Base-by-base conservation (phyloP, 2,329 filamentous ascomycete species). In the Talaromyces sp. region DNA sequence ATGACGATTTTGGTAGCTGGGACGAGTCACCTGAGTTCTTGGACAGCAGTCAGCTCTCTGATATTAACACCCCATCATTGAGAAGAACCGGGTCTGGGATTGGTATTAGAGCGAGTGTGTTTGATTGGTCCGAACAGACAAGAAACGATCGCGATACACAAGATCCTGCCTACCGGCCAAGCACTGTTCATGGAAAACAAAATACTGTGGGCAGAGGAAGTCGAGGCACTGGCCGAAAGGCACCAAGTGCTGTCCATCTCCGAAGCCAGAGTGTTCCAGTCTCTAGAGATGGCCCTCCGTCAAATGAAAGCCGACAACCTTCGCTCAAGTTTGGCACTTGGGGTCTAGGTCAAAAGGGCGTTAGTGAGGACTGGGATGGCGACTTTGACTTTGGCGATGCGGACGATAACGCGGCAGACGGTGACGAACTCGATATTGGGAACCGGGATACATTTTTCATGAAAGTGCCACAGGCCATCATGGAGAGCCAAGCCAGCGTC, bases 321-420 rank as follows among this genome's bases (percentile, higher is more conserved):
- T 75, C 75, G 24, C 72, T 74, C 66, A 88, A 88, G 67, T 87
- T 87, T 67, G 84, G 84, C 46, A 86, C 85, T 3, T 88, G 85
- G 85, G 83, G 84, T n/a, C 76, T 87, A 31, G 85, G 85, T 19
- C 85, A 80, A 70, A 88, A 88, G 67, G 85, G 82, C 53, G 84
- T 85, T 24, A 87, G 82, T 26, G 85, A 88, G 69, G 85, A 88
- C 68, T 88, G 85, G 85, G 85, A 88, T 66, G 85, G 85, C 57
- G 85, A 88, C 67, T 88, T 88, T 66, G 85, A 87, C 60, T 87
- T 88, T 70, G 82, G 83, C 24, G 83, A 85, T 54, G 70, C 75
- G 12, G 74, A 79, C 27, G 66, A 69, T 31, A 43, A 26, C 35
- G 62, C 54, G 43, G 67, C 67, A 53, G 63, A 64, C 9, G 56